phyloP scores from a whole-genome alignment of 345 rosid species.

The Noccaea bulbosa region DNA sequence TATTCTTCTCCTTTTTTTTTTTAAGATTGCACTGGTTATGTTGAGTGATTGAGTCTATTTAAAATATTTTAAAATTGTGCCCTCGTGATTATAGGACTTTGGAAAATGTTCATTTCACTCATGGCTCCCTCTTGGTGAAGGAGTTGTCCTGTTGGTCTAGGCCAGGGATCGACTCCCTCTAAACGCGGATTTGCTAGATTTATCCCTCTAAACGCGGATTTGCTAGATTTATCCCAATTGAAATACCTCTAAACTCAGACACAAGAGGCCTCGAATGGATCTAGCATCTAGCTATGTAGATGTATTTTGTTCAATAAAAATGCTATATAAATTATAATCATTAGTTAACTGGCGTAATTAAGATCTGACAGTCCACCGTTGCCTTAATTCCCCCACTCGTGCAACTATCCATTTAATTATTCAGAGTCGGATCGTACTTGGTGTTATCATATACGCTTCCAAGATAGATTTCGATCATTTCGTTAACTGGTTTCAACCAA shows the following conservation, averaged over 20 bases:
- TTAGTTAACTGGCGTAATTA: conserved; percentile 9
- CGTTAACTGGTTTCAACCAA: background rate
- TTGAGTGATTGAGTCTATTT: background rate
- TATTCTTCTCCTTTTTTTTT: too few relatives aligned
- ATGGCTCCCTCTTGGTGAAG: too few relatives aligned
- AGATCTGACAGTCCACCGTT: conserved; percentile 20
- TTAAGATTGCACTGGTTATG: too few relatives aligned
- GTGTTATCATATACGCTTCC: conserved; percentile 2
- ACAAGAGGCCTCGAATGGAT: background rate
- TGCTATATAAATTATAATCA: conserved; percentile 13
- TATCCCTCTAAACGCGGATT: too few relatives aligned
- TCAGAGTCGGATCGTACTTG: conserved; percentile 12
- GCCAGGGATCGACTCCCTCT: too few relatives aligned
- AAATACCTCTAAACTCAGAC: background rate
- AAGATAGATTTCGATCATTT: conserved; percentile 13
- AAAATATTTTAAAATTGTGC: background rate
- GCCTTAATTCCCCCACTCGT: conserved; percentile 40
- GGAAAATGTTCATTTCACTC: background rate
- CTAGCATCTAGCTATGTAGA: background rate
- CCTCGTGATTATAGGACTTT: background rate
- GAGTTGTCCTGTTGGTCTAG: too few relatives aligned
- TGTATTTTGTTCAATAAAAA: conserved; percentile 11
- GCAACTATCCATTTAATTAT: conserved; percentile 35
- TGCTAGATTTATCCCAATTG: too few relatives aligned
- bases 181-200: too few relatives aligned